These are phyloP conservation scores for Agroathelia rolfsii DNA, from an alignment of 1,284 basidiomycete genomes.

Conservation along the genomic window DNA sequence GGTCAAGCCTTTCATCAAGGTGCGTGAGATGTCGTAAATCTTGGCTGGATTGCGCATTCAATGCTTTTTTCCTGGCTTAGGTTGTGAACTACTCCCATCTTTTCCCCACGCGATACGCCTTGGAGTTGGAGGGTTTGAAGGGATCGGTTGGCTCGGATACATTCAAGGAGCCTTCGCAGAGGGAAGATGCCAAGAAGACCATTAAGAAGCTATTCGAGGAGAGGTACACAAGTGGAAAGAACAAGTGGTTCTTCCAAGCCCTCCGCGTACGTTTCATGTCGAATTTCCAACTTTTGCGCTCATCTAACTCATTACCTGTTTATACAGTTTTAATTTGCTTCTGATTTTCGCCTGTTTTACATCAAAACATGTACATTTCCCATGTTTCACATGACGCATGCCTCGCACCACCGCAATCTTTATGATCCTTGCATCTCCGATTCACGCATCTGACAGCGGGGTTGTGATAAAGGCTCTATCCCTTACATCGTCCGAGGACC, in stretches of 20 bases:
- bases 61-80: slow-evolving; percentile 34
- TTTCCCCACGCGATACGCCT: slow-evolving; percentile 93
- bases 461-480: no score
- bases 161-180: slow-evolving; percentile 91
- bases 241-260: slow-evolving; percentile 89
- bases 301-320: no score
- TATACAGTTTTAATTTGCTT: no score
- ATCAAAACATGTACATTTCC: no score
- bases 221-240: slow-evolving; percentile 83
- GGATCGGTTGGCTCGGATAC: slow-evolving; percentile 75
- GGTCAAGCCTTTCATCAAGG: slow-evolving; percentile 99
- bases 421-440: no score
- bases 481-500: no score
- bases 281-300: no score
- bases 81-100: slow-evolving; percentile 93
- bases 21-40: slow-evolving; percentile 26
- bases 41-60: neutral
- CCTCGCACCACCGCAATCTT: no score
- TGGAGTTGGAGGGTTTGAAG: slow-evolving; percentile 91
- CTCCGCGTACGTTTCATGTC: slow-evolving; percentile 64
- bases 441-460: no score
- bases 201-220: slow-evolving; percentile 95
- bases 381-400: no score
- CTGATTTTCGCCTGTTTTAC: no score
- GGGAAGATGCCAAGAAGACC: slow-evolving; percentile 89